phyloP scores from a whole-genome alignment of 768 basidiomycete genomes.

The Leucosporidium creatinivorum region DNA sequence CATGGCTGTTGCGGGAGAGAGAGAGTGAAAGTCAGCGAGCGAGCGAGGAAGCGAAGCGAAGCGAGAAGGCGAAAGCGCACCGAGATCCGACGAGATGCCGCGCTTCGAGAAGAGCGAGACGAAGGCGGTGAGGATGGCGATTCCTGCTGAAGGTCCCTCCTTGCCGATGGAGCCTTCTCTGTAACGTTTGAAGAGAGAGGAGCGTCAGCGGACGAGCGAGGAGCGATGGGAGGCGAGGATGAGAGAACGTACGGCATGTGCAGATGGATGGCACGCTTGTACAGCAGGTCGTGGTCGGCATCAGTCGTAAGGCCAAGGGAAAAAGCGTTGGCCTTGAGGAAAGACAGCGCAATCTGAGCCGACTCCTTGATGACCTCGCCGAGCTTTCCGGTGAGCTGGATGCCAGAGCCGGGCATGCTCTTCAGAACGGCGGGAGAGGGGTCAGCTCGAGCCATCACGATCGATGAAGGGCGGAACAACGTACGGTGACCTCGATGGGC shows the following conservation, averaged over 20 bases:
- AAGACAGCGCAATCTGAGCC: conserved; percentile 87
- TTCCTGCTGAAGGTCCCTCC: conserved; percentile 85
- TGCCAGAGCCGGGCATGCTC: conserved; percentile 95
- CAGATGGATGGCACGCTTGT: conserved; percentile 81
- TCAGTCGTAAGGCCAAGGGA: conserved; percentile 75
- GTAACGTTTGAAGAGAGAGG: neutral
- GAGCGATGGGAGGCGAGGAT: conserved; percentile 51
- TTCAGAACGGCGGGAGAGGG: conserved; percentile 44
- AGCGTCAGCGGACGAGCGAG: neutral
- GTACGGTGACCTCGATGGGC: conserved; percentile 83
- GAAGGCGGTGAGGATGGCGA: conserved; percentile 82
- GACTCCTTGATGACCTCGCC: conserved; percentile 97
- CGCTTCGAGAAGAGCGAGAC: conserved; percentile 78
- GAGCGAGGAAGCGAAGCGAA: neutral
- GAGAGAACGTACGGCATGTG: conserved; percentile 80
- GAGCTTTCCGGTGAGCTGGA: conserved; percentile 92
- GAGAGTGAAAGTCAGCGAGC: neutral
- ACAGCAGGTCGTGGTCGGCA: conserved; percentile 66
- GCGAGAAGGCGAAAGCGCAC: conserved; percentile 46
- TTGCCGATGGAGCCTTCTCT: conserved; percentile 33
- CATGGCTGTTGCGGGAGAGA: conserved; percentile 58
- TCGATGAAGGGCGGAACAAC: conserved; percentile 1
- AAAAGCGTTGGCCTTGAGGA: conserved; percentile 84
- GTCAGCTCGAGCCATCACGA: neutral
- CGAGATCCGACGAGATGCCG: conserved; percentile 45